A percentile compares a stretch with the other conserved stretches of the same genome.
Evolutionary conservation across 108 stramenopile genomes (phyloP).

Genomic region (Fragilaria crotonensis): DNA sequence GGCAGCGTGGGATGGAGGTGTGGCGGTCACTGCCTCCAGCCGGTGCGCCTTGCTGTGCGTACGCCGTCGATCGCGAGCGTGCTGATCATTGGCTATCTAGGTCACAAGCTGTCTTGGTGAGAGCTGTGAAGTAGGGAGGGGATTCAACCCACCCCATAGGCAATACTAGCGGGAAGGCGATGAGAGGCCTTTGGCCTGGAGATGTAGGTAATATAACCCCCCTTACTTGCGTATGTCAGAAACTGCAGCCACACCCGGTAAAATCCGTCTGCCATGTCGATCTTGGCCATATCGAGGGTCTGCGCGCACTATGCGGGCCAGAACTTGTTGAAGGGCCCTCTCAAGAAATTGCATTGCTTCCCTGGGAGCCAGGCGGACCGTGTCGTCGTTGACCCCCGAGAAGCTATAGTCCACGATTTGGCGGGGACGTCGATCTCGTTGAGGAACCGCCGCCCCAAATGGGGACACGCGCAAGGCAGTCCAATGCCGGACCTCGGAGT

Average conservation of each 20-base stretch:
- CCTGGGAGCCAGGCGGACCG: background rate
- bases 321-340: background rate
- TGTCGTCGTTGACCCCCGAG: slow-evolving; percentile 15
- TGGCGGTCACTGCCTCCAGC: too few relatives aligned
- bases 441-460: slow-evolving; percentile 26
- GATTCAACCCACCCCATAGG: too few relatives aligned
- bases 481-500: slow-evolving; percentile 4
- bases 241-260: slow-evolving; percentile 3
- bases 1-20: too few relatives aligned
- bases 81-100: too few relatives aligned
- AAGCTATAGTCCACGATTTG: slow-evolving; percentile 22
- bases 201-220: slow-evolving; percentile 3
- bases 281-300: slow-evolving; percentile 10
- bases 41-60: too few relatives aligned
- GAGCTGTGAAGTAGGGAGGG: too few relatives aligned
- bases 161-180: slow-evolving; percentile 6
- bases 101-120: too few relatives aligned
- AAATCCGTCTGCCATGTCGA: slow-evolving; percentile 16
- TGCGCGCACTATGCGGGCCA: background rate
- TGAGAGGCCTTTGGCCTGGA: background rate
- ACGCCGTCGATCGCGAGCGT: too few relatives aligned
- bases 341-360: slow-evolving; percentile 12
- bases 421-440: slow-evolving; percentile 22
- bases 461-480: slow-evolving; percentile 9
- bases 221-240: background rate